Evolutionary conservation across 2,329 filamentous ascomycete species (phyloP).

Genomic region (Hortaea werneckii): DNA sequence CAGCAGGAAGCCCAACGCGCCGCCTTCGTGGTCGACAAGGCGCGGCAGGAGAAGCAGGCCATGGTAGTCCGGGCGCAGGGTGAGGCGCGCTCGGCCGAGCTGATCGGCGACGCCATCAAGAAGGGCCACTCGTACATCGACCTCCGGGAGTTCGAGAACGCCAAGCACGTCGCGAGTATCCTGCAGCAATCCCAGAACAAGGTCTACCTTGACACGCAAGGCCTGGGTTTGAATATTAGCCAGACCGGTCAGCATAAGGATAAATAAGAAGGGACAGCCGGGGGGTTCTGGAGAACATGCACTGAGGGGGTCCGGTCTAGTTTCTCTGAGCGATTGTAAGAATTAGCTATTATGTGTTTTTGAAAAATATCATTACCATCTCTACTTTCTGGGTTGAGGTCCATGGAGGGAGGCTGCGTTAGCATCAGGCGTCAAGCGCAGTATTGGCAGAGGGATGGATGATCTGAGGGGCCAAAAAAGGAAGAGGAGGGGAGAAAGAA

Average conservation of each 20-base stretch:
- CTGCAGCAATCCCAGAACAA: constrained; percentile 89
- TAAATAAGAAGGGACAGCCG: constrained; percentile 2
- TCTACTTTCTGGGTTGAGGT: too few species aligned
- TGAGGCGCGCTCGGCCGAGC: constrained; percentile 94
- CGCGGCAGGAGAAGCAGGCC: constrained; percentile 97
- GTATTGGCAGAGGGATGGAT: too few species aligned
- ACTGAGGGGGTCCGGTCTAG: too few species aligned
- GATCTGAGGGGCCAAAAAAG: too few species aligned
- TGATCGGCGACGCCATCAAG: constrained; percentile 99
- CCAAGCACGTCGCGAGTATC: constrained; percentile 74
- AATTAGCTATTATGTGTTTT: too few species aligned
- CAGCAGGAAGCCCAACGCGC: constrained; percentile 93
- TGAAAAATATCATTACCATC: too few species aligned
- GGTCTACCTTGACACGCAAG: constrained; percentile 83
- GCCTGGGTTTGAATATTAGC: constrained; percentile 77
- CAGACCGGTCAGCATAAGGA: constrained; percentile 19
- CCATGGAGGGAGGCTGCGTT: too few species aligned
- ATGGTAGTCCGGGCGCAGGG: constrained; percentile 97
- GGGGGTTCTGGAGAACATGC: too few species aligned
- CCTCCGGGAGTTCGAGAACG: constrained; percentile 96
- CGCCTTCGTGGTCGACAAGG: constrained; percentile 97
- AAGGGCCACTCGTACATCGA: constrained; percentile 96
- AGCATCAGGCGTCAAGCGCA: too few species aligned
- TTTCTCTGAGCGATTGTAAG: too few species aligned
- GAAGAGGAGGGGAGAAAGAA: too few species aligned